Evolutionary conservation across 2,329 filamentous ascomycete genomes (phyloP).

Genomic region (Colletotrichum agaves): DNA sequence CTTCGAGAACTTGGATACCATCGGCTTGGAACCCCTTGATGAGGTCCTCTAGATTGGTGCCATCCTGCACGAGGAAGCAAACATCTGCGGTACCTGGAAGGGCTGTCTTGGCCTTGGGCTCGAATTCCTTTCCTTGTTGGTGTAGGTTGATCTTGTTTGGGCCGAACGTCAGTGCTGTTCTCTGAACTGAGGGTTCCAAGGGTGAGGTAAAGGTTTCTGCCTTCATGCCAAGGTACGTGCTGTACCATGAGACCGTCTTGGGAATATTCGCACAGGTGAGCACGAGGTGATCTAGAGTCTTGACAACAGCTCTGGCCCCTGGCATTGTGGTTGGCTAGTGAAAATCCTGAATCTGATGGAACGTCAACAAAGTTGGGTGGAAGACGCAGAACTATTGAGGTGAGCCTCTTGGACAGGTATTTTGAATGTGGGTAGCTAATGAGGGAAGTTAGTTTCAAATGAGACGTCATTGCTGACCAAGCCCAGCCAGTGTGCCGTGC

Average conservation of each 20-base stretch:
- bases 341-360: background rate
- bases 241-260: conserved; percentile 65
- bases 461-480: too few species aligned
- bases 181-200: conserved; percentile 47
- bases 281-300: conserved; percentile 69
- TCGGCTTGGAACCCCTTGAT: conserved; percentile 52
- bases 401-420: too few species aligned
- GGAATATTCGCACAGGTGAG: conserved; percentile 65
- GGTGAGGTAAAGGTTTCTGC: conserved; percentile 60
- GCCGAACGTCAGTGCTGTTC: conserved; percentile 67
- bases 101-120: conserved; percentile 65
- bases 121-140: conserved; percentile 66
- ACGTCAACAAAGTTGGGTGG: too few species aligned
- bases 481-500: too few species aligned
- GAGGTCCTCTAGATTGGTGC: conserved; percentile 56
- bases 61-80: conserved; percentile 66
- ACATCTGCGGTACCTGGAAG: conserved; percentile 68
- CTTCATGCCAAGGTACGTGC: conserved; percentile 65
- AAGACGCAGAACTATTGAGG: too few species aligned
- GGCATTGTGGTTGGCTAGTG: background rate
- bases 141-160: conserved; percentile 72
- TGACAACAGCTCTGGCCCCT: conserved; percentile 44
- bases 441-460: too few species aligned
- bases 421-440: too few species aligned
- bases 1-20: conserved; percentile 61